Evolutionary conservation across 176 grass and related monocot genomes (phyloP).

Genomic region (Triticum turgidum): DNA sequence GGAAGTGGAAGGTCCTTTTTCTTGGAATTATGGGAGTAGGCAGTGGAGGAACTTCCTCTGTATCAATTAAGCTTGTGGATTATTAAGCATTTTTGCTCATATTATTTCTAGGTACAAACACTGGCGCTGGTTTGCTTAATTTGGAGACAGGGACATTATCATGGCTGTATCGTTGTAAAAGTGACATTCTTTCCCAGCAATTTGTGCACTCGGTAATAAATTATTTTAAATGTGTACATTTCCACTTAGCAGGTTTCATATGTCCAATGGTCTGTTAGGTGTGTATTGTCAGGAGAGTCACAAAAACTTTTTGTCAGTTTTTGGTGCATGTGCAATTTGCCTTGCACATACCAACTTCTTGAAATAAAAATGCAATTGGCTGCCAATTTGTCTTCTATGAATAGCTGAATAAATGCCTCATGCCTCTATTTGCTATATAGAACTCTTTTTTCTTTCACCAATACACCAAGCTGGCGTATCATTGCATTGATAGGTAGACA

Average conservation of each 20-base stretch:
- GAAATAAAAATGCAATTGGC: no score
- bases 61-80: background rate
- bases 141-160: constrained; percentile 53
- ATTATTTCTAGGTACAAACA: constrained; percentile 51
- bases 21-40: background rate
- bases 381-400: background rate
- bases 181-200: constrained; percentile 58
- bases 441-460: background rate
- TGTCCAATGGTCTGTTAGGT: background rate
- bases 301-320: background rate
- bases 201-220: constrained; percentile 58
- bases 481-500: no score
- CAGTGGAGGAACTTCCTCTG: background rate
- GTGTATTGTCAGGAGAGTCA: constrained; percentile 3
- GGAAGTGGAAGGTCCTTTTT: background rate
- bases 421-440: background rate
- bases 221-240: constrained; percentile 11
- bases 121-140: constrained; percentile 48
- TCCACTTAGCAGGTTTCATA: background rate
- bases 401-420: background rate
- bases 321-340: no score
- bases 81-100: constrained; percentile 5
- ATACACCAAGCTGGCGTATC: no score
- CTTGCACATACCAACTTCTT: no score
- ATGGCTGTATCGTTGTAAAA: constrained; percentile 49